Conservation (phyloP, 2,329 filamentous ascomycete species). For the Epichloe brachyelytri region DNA sequence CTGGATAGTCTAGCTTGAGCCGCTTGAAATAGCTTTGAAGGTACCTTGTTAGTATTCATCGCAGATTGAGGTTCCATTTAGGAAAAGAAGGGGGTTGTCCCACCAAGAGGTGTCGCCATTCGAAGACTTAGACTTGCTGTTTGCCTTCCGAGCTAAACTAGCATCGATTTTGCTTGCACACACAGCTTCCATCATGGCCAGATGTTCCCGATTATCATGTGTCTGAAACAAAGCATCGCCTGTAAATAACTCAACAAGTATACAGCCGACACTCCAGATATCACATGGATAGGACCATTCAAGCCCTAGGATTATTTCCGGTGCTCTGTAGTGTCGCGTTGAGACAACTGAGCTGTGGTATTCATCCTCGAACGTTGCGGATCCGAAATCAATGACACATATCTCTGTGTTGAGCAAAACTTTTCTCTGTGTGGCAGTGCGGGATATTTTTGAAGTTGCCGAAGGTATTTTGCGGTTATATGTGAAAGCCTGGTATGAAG, state of each 20-base stretch:
- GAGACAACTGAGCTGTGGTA: constrained; percentile 62
- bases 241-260: constrained; percentile 59
- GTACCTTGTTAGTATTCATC: no score
- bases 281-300: constrained; percentile 62
- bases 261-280: constrained; percentile 64
- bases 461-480: constrained; percentile 59
- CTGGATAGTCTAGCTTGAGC: constrained; percentile 51
- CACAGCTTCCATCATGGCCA: constrained; percentile 66
- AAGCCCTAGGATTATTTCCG: constrained; percentile 57
- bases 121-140: no score
- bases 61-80: no score
- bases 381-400: constrained; percentile 58
- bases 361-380: constrained; percentile 59
- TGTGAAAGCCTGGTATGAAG: constrained; percentile 55
- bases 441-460: constrained; percentile 25
- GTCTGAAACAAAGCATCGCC: constrained; percentile 61
- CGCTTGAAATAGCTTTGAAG: constrained; percentile 50
- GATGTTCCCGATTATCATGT: constrained; percentile 58
- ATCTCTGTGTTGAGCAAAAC: constrained; percentile 59
- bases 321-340: constrained; percentile 56
- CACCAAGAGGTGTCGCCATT: constrained; percentile 17
- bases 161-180: no score
- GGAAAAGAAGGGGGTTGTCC: constrained; percentile 17
- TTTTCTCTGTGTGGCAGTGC: constrained; percentile 44
- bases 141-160: no score